phyloP scores from a whole-genome alignment of 2,329 filamentous ascomycete genomes.

The Ceratocystiopsis brevicomis region DNA sequence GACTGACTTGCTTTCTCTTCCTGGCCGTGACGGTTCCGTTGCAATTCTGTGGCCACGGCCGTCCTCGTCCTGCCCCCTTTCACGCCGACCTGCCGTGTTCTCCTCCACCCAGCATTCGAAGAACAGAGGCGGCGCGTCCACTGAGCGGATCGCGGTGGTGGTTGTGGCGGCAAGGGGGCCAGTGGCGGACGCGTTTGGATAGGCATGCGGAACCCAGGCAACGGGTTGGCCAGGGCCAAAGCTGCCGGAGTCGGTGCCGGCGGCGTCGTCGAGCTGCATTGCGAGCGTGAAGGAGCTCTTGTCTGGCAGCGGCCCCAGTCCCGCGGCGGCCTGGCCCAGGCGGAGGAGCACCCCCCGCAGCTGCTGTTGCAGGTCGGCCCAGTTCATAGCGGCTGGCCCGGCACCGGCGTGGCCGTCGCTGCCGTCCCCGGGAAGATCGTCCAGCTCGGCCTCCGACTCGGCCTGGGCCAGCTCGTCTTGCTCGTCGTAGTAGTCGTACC shows the following conservation, averaged over 20 bases:
- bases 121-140: slow-evolving; percentile 39
- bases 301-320: slow-evolving; percentile 36
- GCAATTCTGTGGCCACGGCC: too few relatives aligned
- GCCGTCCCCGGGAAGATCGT: background rate
- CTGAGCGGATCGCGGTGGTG: slow-evolving; percentile 31
- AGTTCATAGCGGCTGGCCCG: slow-evolving; percentile 19
- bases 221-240: background rate
- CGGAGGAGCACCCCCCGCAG: slow-evolving; percentile 47
- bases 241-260: background rate
- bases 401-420: background rate
- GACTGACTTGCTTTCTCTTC: too few relatives aligned
- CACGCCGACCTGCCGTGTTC: too few relatives aligned
- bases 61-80: too few relatives aligned
- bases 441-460: slow-evolving; percentile 5
- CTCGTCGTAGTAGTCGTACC: slow-evolving; percentile 6
- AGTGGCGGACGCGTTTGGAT: slow-evolving; percentile 8
- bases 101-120: slow-evolving; percentile 46
- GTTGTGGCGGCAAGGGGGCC: slow-evolving; percentile 11
- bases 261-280: slow-evolving; percentile 37
- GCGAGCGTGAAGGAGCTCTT: slow-evolving; percentile 60
- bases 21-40: too few relatives aligned
- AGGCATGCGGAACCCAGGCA: background rate
- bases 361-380: slow-evolving; percentile 50
- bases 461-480: slow-evolving; percentile 3
- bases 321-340: slow-evolving; percentile 39